phyloP scores from a whole-genome alignment of 306 rosid genomes.

The Neltuma alba region DNA sequence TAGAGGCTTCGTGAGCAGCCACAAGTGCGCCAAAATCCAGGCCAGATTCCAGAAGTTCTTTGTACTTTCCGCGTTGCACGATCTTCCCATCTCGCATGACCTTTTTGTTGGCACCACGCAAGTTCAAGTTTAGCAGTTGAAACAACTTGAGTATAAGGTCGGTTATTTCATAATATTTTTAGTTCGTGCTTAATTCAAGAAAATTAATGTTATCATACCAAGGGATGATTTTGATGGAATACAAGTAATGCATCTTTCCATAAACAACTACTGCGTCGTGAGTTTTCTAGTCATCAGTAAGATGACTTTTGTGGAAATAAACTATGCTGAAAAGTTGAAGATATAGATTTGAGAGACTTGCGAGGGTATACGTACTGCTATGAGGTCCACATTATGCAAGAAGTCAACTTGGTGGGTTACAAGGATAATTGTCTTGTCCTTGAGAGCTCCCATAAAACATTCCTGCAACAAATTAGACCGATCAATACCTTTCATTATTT shows the following conservation, averaged over 20 bases:
- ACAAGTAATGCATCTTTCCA: neutral
- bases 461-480: neutral
- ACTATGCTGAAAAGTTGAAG: no score
- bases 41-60: neutral
- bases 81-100: neutral
- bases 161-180: neutral
- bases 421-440: neutral
- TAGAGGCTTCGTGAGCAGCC: slow-evolving; percentile 1
- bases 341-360: neutral
- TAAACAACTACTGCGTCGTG: neutral
- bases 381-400: neutral
- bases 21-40: neutral
- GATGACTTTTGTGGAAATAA: no score
- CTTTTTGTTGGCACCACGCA: neutral
- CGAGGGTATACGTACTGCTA: neutral
- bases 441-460: neutral
- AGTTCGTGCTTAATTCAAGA: neutral
- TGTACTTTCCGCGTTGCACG: neutral
- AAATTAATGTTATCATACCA: neutral
- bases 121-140: neutral
- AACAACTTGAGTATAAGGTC: neutral
- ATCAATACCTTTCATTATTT: neutral
- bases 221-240: neutral
- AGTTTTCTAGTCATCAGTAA: no score
- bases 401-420: slow-evolving; percentile 5